Conservation (phyloP, 768 basidiomycete genomes). For the Boletus pseudo-olivaceus region DNA sequence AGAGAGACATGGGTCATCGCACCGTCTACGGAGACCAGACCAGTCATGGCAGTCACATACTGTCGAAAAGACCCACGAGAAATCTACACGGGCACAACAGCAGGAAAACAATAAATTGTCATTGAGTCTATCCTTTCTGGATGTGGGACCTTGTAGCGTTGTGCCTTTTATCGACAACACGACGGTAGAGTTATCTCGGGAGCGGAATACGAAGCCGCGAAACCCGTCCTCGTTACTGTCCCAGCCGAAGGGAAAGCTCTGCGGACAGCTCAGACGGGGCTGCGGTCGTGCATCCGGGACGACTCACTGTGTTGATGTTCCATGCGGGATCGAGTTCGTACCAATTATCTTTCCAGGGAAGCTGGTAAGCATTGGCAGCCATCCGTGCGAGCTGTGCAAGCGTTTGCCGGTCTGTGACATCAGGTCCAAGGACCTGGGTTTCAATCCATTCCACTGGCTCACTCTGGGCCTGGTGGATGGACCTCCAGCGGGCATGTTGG, state of each 20-base stretch:
- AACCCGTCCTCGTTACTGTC: conserved; percentile 69
- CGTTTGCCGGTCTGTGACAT: conserved; percentile 76
- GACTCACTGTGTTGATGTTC: conserved; percentile 50
- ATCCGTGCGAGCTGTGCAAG: conserved; percentile 81
- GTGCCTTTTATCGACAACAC: conserved; percentile 92
- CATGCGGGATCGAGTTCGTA: conserved; percentile 74
- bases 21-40: conserved; percentile 55
- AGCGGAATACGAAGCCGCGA: conserved; percentile 85
- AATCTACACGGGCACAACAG: conserved; percentile 88
- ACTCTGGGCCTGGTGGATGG: conserved; percentile 46
- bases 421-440: conserved; percentile 64
- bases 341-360: conserved; percentile 72
- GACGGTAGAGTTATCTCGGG: conserved; percentile 74
- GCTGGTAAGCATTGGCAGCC: conserved; percentile 84
- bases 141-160: conserved; percentile 79
- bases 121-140: conserved; percentile 89
- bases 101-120: conserved; percentile 89
- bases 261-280: conserved; percentile 3
- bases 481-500: conserved; percentile 51
- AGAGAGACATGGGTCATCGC: conserved; percentile 78
- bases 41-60: conserved; percentile 81
- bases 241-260: conserved; percentile 85
- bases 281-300: neutral
- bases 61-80: conserved; percentile 79
- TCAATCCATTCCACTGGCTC: conserved; percentile 66